Evolutionary conservation across 352 stramenopile genomes (phyloP), one percentile per base, ranked within the genome.

Genomic region (Globisporangium polare): DNA sequence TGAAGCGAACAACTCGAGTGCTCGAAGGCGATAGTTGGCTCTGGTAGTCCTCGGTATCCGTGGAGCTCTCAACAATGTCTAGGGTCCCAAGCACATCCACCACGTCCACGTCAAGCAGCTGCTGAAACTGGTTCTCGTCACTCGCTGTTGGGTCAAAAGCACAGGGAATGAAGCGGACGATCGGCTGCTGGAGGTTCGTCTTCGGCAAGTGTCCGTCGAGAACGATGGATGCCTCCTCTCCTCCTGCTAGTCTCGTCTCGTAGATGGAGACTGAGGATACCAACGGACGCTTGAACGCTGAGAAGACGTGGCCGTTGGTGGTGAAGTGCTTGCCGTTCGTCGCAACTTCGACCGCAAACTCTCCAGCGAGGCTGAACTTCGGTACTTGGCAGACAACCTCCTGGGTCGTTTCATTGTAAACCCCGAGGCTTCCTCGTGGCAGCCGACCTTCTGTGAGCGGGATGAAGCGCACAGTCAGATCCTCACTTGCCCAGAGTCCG

Each of bases 261-360:
- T 65, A 72, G 13, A 74, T 58, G 6, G 80, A 89, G 3, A 89
- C 68, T 9, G 47, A 37, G 18, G 68, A 64, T 27, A 85, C 51
- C 24, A 66, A 46, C 13, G 78, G 77, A 8, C 72, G 71, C 26
- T 78, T 78, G 55, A 83, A 89, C 4, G 75, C 77, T 2, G 78
- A 79, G 45, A 92, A 90, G 24, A 78, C 43, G 22, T 73, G 63
- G 6, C 80, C 72, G 42, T 89, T 85, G 0, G 67, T 72, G 0
- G 78, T 94, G 53, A 94, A 95, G 56, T 90, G 72, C 53, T 84
- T 88, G 22, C 87, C 85, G 31, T 94, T 88, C 69, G 90, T 89
- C 2, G 87, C 83, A 15, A 96, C 74, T 59, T 94, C 78, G 13
- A 90, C 75, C 1, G 69, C 65, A 62, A 88, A 93, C 18, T 81